These are phyloP conservation scores for Diaporthe caulivora DNA, from an alignment of 2,329 filamentous ascomycete species.

Conservation along the genomic window DNA sequence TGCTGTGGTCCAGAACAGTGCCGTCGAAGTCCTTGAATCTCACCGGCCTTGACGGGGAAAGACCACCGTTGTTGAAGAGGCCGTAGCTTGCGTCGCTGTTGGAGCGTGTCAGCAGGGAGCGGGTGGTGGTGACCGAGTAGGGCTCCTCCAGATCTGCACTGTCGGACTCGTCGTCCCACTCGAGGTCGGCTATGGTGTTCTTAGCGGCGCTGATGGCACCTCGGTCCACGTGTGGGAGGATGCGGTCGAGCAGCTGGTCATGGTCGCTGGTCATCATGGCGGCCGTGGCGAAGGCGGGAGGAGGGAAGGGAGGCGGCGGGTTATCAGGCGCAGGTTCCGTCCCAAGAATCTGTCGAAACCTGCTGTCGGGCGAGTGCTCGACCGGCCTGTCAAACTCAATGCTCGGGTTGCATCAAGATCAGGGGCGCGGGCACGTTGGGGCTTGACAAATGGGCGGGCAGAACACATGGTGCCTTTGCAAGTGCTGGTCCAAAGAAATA, in stretches of 20 bases:
- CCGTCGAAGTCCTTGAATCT: not conserved
- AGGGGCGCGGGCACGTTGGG: not conserved
- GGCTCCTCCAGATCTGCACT: conserved; percentile 16
- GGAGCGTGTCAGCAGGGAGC: conserved; percentile 6
- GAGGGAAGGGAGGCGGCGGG: not conserved
- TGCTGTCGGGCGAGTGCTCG: not conserved
- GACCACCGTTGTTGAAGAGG: conserved; percentile 24
- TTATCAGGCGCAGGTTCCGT: not conserved
- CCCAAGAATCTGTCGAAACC: conserved; percentile 1
- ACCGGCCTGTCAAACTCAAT: conserved; percentile 18
- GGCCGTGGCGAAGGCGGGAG: not conserved
- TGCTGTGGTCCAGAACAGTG: not conserved
- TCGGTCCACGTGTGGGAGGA: conserved; percentile 26
- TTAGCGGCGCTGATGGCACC: conserved; percentile 33
- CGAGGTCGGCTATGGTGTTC: conserved; percentile 25
- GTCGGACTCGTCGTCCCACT: conserved; percentile 36
- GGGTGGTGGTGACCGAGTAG: conserved; percentile 16
- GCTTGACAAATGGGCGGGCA: conserved; percentile 18
- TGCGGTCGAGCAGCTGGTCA: conserved; percentile 26
- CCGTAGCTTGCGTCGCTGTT: conserved; percentile 33
- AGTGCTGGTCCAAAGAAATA: not conserved
- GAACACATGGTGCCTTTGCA: not conserved
- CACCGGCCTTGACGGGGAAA: conserved; percentile 31
- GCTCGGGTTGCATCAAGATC: conserved; percentile 30
- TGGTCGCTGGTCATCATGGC: conserved; percentile 34